Evolutionary conservation across 768 basidiomycete species (phyloP).

Genomic region (Suillus paluster): DNA sequence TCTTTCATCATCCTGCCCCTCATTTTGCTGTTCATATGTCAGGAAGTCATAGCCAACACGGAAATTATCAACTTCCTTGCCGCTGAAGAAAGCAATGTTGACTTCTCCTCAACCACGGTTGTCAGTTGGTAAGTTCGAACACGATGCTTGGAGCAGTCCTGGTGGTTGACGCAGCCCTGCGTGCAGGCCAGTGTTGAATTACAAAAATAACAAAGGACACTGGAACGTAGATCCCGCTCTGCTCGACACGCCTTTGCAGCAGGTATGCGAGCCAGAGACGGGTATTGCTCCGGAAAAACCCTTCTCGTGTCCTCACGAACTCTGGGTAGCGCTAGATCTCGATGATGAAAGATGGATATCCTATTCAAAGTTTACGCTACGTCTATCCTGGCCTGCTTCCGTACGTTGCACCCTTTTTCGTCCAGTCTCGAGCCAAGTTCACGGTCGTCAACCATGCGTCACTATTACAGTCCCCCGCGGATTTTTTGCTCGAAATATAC

Average conservation of each 20-base stretch:
- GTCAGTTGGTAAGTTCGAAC: conserved; percentile 33
- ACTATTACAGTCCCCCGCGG: conserved; percentile 45
- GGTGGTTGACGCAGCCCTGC: conserved; percentile 4
- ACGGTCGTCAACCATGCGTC: background rate
- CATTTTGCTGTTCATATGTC: conserved; percentile 26
- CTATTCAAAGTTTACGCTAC: conserved; percentile 52
- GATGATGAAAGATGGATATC: conserved; percentile 44
- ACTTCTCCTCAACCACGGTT: conserved; percentile 22
- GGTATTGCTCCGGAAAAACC: conserved; percentile 11
- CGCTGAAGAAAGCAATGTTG: conserved; percentile 22
- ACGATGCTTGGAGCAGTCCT: conserved; percentile 13
- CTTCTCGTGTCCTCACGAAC: conserved; percentile 43
- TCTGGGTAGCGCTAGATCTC: conserved; percentile 54
- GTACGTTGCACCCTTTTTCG: conserved; percentile 40
- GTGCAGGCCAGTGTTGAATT: conserved; percentile 46
- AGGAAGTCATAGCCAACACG: conserved; percentile 54
- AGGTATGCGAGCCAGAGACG: conserved; percentile 39
- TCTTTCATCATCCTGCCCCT: conserved; percentile 4
- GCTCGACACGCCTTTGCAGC: conserved; percentile 39
- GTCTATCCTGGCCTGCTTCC: conserved; percentile 60
- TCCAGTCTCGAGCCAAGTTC: background rate
- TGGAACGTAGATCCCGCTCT: conserved; percentile 48
- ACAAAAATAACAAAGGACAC: conserved; percentile 35
- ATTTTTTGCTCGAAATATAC: conserved; percentile 46
- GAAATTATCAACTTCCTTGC: conserved; percentile 65